Base-by-base conservation (phyloP, 208 protist genomes). In the Trypanosoma boissoni region DNA sequence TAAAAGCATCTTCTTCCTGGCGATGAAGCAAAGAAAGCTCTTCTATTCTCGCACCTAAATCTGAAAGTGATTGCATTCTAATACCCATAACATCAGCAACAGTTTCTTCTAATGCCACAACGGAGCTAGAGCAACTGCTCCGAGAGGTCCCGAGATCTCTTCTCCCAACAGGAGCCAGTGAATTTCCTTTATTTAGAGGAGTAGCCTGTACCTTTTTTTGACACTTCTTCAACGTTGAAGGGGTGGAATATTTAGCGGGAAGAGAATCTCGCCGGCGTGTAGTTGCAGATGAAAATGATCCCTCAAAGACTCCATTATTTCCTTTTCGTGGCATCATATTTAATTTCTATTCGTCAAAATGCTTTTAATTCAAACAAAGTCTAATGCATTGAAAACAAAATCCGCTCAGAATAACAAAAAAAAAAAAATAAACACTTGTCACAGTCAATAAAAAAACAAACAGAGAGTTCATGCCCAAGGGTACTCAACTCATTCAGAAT, bases 1-100 rank as follows among this genome's bases (percentile, higher is more conserved):
- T 26, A 53, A 72, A 72, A 41, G 43, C 42, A 10, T 39, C 65
- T 45, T 72, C 65, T 32, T 72, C 65, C 39, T 64, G 65, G 14
- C 55, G 27, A 61, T 72, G 48, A 32, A 72, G 46, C 9, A 32
- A 34, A 27, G 57, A 55, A 36, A 72, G 65, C n/a, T 72, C 57
- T 12, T 72, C 65, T 50, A 72, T 53, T 49, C 55, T 2, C 20
- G 45, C 1, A 12, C 65, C 39, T 24, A 72, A 62, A 41, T 64
- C 57, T 41, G 23, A 23, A 12, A 72, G 50, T 7, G 57, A 56
- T 51, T 64, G 54, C 54, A 72, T 61, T 53, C 65, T 16, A 12
- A 56, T 27, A 12, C 55, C 57, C 46, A 72, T 56, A 16, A 72
- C 65, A 48, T 72, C 54, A 2, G 51, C 45, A 18, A 72, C 56